These are phyloP conservation scores for Euphrasia confusa DNA, from an alignment of 257 asterid genomes.

Conservation along the genomic window DNA sequence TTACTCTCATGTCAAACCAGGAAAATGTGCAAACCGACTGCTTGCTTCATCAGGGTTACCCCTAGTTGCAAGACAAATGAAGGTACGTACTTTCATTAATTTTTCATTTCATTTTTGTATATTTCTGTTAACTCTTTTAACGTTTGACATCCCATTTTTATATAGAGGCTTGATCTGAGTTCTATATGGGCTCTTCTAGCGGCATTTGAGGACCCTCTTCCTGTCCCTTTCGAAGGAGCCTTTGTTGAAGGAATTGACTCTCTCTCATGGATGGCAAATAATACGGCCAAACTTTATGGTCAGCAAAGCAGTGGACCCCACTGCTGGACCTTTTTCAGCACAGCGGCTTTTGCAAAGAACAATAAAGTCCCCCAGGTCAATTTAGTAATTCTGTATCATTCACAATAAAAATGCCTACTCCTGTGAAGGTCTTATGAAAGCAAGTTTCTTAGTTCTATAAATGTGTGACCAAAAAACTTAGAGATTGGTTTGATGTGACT, in stretches of 20 bases:
- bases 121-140: slow-evolving; percentile 6
- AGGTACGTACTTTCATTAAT: slow-evolving; percentile 43
- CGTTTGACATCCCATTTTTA: slow-evolving; percentile 19
- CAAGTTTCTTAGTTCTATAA: background rate
- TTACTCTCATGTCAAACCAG: slow-evolving; percentile 39
- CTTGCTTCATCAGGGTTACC: slow-evolving; percentile 94
- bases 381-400: slow-evolving; percentile 5
- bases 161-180: slow-evolving; percentile 78
- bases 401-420: background rate
- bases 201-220: slow-evolving; percentile 89
- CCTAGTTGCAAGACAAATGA: slow-evolving; percentile 90
- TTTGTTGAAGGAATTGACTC: slow-evolving; percentile 84
- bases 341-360: slow-evolving; percentile 67
- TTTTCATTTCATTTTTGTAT: slow-evolving; percentile 14
- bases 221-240: slow-evolving; percentile 80
- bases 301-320: slow-evolving; percentile 48
- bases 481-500: no score
- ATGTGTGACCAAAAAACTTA: background rate
- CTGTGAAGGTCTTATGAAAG: background rate
- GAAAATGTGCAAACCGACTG: slow-evolving; percentile 92
- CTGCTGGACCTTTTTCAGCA: slow-evolving; percentile 94
- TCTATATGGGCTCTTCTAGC: slow-evolving; percentile 94
- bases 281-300: slow-evolving; percentile 61
- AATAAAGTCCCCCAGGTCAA: slow-evolving; percentile 94
- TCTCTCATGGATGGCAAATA: slow-evolving; percentile 90